phyloP scores from a whole-genome alignment of 495 filamentous ascomycete genomes.

The Neurospora terricola region DNA sequence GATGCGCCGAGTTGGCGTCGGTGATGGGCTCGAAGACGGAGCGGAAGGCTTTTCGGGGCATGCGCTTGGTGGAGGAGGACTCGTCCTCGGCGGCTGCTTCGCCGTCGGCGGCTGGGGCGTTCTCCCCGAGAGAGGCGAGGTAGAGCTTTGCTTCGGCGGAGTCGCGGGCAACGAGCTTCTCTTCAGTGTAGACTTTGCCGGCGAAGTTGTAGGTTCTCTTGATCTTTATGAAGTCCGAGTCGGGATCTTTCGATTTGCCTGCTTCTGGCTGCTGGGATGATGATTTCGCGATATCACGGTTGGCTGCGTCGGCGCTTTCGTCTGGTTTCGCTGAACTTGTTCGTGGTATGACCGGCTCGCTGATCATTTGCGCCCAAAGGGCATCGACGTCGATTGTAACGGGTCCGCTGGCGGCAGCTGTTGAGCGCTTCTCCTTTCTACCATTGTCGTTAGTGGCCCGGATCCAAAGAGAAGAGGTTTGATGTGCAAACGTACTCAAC shows the following conservation, averaged over 20 bases:
- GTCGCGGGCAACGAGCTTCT: conserved; percentile 66
- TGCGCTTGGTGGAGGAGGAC: conserved; percentile 34
- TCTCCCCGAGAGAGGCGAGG: conserved; percentile 45
- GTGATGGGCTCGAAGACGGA: conserved; percentile 74
- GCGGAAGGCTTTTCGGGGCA: conserved; percentile 57
- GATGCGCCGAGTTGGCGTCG: conserved; percentile 27
- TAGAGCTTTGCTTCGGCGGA: conserved; percentile 77
- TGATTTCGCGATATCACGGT: conserved; percentile 8
- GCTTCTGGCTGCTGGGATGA: conserved; percentile 15
- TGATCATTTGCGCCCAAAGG: conserved; percentile 74
- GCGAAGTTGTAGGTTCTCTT: conserved; percentile 87
- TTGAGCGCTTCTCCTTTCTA: conserved; percentile 56
- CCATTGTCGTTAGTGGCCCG: conserved; percentile 11
- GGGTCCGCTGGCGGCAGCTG: conserved; percentile 50
- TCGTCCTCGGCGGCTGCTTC: conserved; percentile 16
- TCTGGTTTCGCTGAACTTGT: neutral
- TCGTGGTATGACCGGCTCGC: conserved; percentile 13
- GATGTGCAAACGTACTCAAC: conserved; percentile 32
- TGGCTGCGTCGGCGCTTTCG: conserved; percentile 2
- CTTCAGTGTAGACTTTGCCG: conserved; percentile 72
- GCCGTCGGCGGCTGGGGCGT: conserved; percentile 3
- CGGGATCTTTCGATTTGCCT: conserved; percentile 1
- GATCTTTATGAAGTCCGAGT: conserved; percentile 58
- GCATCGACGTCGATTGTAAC: conserved; percentile 85
- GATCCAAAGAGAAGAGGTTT: neutral